phyloP scores from a whole-genome alignment of 176 grass and related monocot genomes.

The Sorghum bicolor region DNA sequence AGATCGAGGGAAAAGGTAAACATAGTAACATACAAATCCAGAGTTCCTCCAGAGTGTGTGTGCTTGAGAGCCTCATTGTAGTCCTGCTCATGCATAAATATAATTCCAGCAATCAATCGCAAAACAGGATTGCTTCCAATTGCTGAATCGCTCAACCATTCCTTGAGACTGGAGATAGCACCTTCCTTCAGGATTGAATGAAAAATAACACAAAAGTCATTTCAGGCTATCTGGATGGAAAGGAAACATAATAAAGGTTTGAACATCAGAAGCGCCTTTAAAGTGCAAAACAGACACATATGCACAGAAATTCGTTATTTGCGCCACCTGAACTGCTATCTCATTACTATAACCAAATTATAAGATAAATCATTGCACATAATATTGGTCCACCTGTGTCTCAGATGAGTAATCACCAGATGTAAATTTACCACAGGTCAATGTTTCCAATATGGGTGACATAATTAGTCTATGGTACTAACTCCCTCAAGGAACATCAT shows the following conservation, averaged over 20 bases:
- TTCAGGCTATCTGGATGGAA: neutral
- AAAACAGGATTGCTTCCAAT: conserved; percentile 64
- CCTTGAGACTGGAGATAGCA: conserved; percentile 55
- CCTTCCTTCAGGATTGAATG: conserved; percentile 49
- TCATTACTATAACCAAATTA: neutral
- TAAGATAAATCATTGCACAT: neutral
- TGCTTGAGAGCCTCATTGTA: conserved; percentile 69
- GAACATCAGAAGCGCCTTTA: neutral
- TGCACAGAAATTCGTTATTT: neutral
- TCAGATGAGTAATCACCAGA: neutral
- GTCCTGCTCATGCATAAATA: conserved; percentile 76
- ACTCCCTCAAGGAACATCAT: neutral
- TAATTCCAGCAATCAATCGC: conserved; percentile 58
- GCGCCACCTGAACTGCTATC: neutral
- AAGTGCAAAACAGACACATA: conserved; percentile 1
- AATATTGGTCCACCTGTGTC: neutral
- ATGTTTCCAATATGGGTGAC: neutral
- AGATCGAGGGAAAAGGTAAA: neutral
- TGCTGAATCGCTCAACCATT: conserved; percentile 70
- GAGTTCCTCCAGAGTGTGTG: conserved; percentile 69
- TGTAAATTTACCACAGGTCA: neutral
- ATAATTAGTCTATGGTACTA: neutral
- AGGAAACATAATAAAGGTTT: neutral
- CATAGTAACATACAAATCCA: conserved; percentile 50
- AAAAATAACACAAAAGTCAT: conserved; percentile 15